Percentiles rank a stretch among this genome's conserved stretches.
These are phyloP conservation scores for Tolypocladium capitatum DNA, from an alignment of 2,329 filamentous ascomycete species.

Conservation along the genomic window DNA sequence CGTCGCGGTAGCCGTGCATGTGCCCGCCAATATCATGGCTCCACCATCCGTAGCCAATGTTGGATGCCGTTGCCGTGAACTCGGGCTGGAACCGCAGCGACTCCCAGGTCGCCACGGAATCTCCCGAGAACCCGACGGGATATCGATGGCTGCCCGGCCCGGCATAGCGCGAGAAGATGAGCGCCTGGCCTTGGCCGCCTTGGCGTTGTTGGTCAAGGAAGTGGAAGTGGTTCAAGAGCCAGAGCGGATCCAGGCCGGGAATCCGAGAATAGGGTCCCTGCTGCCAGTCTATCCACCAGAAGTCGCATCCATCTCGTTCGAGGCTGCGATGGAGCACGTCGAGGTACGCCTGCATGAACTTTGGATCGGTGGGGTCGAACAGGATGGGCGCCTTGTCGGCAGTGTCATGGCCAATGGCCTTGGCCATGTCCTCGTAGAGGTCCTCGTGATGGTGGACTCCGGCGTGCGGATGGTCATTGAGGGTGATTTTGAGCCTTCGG, in stretches of 20 bases:
- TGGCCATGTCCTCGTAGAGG: constrained; percentile 40
- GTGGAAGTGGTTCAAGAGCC: constrained; percentile 53
- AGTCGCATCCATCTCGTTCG: constrained; percentile 44
- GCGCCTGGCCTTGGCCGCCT: constrained; percentile 16
- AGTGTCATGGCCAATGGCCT: constrained; percentile 39
- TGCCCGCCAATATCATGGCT: constrained; percentile 57
- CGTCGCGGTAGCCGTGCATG: constrained; percentile 39
- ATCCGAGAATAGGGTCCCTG: constrained; percentile 43
- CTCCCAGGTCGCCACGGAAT: constrained; percentile 45
- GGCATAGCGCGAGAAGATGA: constrained; percentile 49
- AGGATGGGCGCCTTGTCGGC: constrained; percentile 33
- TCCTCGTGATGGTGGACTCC: too few species aligned
- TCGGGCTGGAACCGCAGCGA: constrained; percentile 51
- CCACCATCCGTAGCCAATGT: constrained; percentile 58
- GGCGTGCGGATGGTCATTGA: too few species aligned
- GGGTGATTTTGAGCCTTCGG: constrained; percentile 36
- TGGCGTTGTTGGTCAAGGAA: constrained; percentile 40
- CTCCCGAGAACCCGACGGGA: constrained; percentile 51
- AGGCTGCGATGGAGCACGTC: constrained; percentile 44
- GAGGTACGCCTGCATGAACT: too few species aligned
- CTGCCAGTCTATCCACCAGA: constrained; percentile 60
- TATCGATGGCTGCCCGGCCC: constrained; percentile 52
- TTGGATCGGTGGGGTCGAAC: constrained; percentile 42
- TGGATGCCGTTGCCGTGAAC: constrained; percentile 52
- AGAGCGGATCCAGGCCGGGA: constrained; percentile 47